Evolutionary conservation across 805 yeast species (phyloP), one percentile per base, ranked within the genome.

Genomic region (Candida multigemmis): DNA sequence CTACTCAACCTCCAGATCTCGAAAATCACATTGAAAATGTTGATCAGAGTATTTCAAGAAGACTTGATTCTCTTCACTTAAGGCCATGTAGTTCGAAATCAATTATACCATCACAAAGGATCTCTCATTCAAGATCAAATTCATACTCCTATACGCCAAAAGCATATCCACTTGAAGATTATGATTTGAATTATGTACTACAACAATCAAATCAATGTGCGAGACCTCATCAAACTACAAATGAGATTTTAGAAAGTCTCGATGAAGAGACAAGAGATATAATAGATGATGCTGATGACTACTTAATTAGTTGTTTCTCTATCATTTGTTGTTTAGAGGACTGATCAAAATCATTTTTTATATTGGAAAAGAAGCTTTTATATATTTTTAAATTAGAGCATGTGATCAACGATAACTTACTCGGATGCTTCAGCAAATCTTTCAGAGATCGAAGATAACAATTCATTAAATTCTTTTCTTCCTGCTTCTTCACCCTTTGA

Each of bases 371-470:
- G 11, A 12, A 7, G 14, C 7, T 22, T 22, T 17, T 13, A 18
- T 10, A 15, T 21, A 26, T 14, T 12, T 23, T 12, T 16, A 27
- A 25, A 24, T 14, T 10, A 25, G 38, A 32, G 9, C 12, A 13
- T n/a, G 11, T 12, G 7, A 4, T 9, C 14, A 23, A 16, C 28
- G 35, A 24, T n/a, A n/a, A 17, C 33, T 44, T 73, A 89, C 64
- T 89, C 97, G 32, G 94, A 73, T 18, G 95, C 93, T 58, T 89
- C 96, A 37, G 94, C 89, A 62, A 91, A 91, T 60, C 83, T 77
- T 55, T 91, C 97, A 41, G 81, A 71, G 48, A 91, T 84, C 44
- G 64, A 71, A 30, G 74, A 56, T 47, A 81, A 65, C 47, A 91
- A 71, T 44, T 74, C 77, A 41, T 74, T 82, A 59, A 85, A 89